Base-by-base conservation (phyloP, 2,329 filamentous ascomycete genomes). In the Fusarium lateritium region DNA sequence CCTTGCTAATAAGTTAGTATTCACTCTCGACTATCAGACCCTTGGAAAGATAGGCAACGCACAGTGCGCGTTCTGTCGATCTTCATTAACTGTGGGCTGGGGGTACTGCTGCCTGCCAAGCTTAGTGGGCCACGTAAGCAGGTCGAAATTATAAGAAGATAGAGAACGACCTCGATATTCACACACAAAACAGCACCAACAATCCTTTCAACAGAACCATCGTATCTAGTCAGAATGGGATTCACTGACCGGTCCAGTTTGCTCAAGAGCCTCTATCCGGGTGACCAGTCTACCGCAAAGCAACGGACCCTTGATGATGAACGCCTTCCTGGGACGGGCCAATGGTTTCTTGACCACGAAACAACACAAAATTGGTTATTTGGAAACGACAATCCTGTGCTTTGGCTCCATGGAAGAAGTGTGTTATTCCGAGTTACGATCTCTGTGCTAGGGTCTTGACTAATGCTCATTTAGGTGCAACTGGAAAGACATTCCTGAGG, bases 341-440 rank as follows among this genome's bases (percentile, higher is more conserved):
- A 40, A 10, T 52, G 40, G 40, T 40, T 67, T 39, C n/a, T 66
- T 2, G n/a, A 62, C 7, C 13, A 62, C 7, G 13, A 36, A 2
- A 36, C 3, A 5, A 38, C 24, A 5, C 8, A 31, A 7, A 4
- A 3, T 6, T 66, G 62, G 62, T 17, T 67, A 7, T 8, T 2
- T 3, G 21, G 40, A 1, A n/a, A 10, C 1, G 7, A 6, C 3
- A 0, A 7, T 4, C 24, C 11, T 0, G 7, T 67, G 5, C 21
- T 66, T 22, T 66, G 63, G 62, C 24, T 62, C 3, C 9, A 44
- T 24, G 63, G 63, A 13, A 56, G 21, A 15, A 42, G 56, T 66
- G 10, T 0, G 54, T 31, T 0, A 31, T 7, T 10, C 6, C 0
- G 7, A 22, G 2, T 4, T 2, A 1, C 14, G 26, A 4, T 0